phyloP scores from a whole-genome alignment of 352 stramenopile species.

The Pythium oligandrum region DNA sequence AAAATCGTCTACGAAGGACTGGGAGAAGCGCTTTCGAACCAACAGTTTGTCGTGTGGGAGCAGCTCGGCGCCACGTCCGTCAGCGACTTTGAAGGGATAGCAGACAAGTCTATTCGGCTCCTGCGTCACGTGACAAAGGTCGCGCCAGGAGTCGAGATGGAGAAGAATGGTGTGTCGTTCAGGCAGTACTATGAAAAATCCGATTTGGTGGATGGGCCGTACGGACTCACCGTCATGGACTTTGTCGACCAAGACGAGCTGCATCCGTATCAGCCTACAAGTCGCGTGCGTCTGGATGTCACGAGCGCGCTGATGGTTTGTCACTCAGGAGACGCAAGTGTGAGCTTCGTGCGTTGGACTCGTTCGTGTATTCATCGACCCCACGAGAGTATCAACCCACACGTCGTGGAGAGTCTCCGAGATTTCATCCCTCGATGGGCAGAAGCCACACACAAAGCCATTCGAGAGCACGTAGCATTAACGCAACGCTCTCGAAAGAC shows the following conservation, averaged over 20 bases:
- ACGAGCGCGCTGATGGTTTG: too few species aligned
- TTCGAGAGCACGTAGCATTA: too few species aligned
- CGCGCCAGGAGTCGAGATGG: background rate
- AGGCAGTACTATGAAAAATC: background rate
- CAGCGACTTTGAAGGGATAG: background rate
- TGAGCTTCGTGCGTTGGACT: too few species aligned
- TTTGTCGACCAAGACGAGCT: conserved; percentile 2
- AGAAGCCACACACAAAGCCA: too few species aligned
- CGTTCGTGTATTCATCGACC: too few species aligned
- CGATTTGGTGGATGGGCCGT: background rate
- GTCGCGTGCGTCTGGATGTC: background rate
- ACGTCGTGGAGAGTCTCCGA: too few species aligned
- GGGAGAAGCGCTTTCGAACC: background rate
- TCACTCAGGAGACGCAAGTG: too few species aligned
- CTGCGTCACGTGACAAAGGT: background rate
- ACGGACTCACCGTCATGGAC: background rate
- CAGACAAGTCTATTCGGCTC: background rate
- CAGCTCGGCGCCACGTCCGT: background rate
- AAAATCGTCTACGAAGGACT: conserved; percentile 1
- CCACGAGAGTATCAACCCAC: too few species aligned
- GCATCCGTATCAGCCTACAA: conserved; percentile 8
- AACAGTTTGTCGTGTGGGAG: background rate
- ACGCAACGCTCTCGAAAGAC: too few species aligned
- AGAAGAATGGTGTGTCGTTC: background rate
- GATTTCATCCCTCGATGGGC: too few species aligned